A percentile compares a stretch with the other conserved stretches of the same genome.
Evolutionary conservation across 179 eudicot genomes (phyloP).

Genomic region (Patellifolia procumbens): DNA sequence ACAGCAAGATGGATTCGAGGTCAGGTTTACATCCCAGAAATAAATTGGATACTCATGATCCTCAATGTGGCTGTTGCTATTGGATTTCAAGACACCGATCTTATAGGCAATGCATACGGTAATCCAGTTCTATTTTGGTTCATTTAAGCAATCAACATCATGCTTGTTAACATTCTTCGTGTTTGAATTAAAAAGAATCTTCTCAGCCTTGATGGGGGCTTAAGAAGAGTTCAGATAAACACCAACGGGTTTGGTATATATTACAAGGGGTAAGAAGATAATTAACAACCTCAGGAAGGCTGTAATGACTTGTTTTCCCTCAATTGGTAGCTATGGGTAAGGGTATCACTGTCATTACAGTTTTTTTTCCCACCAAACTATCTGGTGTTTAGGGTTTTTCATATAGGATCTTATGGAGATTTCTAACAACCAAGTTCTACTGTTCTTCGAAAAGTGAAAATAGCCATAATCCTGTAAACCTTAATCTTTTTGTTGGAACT

Average conservation of each 20-base stretch:
- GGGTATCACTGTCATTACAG: too few relatives aligned
- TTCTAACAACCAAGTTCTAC: neutral
- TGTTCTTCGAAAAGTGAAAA: neutral
- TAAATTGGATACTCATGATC: constrained; percentile 42
- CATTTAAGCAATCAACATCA: too few relatives aligned
- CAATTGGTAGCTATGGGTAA: too few relatives aligned
- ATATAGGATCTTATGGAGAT: neutral
- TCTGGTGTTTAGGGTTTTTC: too few relatives aligned
- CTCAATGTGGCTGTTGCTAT: constrained; percentile 33
- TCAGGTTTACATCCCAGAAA: constrained; percentile 42
- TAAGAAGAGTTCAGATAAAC: too few relatives aligned
- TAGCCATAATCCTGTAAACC: neutral
- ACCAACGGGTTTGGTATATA: too few relatives aligned
- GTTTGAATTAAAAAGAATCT: neutral
- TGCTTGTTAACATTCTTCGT: neutral
- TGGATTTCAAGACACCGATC: constrained; percentile 37
- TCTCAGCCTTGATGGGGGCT: neutral
- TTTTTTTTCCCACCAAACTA: too few relatives aligned
- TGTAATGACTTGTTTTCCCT: too few relatives aligned
- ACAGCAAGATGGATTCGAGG: constrained; percentile 42
- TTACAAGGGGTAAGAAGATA: too few relatives aligned
- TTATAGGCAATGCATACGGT: constrained; percentile 43
- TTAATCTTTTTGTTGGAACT: neutral
- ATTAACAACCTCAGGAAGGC: too few relatives aligned
- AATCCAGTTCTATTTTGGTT: neutral